Base-by-base conservation (phyloP, 768 basidiomycete genomes). In the Fomitopsis serialis region DNA sequence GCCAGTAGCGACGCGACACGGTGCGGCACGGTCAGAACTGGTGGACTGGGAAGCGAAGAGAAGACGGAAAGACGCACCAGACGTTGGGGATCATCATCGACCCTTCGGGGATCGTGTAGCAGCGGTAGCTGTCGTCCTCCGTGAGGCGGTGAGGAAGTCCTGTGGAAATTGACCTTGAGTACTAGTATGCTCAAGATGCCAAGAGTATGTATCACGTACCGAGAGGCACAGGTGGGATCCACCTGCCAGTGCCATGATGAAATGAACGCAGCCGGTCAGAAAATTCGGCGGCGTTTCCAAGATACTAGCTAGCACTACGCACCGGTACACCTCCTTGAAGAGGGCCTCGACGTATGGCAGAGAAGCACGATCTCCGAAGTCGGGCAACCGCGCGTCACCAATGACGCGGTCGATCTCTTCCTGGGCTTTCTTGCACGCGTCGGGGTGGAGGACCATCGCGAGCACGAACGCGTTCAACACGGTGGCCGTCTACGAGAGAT, bases 261-360 rank as follows among this genome's bases (percentile, higher is more conserved):
- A 3, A 7, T 19, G 27, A 7, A 40, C n/a, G 37, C 15, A 34
- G 23, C 40, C 22, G 9, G 32, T 17, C 34, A 12, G 25, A 52
- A 23, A 0, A 58, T 54, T n/a, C n/a, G n/a, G n/a, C n/a, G n/a
- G n/a, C n/a, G n/a, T n/a, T n/a, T n/a, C n/a, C n/a, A n/a, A n/a
- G n/a, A n/a, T n/a, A n/a, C n/a, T n/a, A n/a, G n/a, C n/a, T n/a
- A n/a, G n/a, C n/a, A n/a, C n/a, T n/a, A 48, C 59, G 37, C 27
- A 63, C 62, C 62, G 56, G 37, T 56, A 56, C 7, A 74, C 64
- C 54, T 77, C 76, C 29, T 68, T 67, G 19, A 66, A 62, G 12
- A 78, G 42, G 3, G 70, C 70, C 27, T 74, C 71, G 3, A 73
- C 61, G 56, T 75, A 77, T 0, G 76, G 77, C 25, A 79, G 61